Percentiles rank a stretch among this genome's conserved stretches.
These are phyloP conservation scores for Salvia miltiorrhiza DNA, from an alignment of 257 asterid species.

Conservation along the genomic window DNA sequence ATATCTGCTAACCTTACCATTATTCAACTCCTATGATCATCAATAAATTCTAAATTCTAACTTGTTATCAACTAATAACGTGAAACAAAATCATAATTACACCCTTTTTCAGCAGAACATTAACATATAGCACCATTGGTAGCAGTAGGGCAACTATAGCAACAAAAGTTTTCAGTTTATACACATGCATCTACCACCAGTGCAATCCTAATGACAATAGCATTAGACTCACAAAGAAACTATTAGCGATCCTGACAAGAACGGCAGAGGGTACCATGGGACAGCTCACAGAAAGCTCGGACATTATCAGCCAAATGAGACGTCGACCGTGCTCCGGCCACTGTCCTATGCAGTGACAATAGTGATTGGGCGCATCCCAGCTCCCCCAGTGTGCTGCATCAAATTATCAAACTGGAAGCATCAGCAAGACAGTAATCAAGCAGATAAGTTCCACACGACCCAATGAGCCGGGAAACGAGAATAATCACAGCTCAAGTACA, in stretches of 20 bases:
- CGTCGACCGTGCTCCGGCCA: slow-evolving; percentile 52
- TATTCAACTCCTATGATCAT: slow-evolving; percentile 50
- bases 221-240: slow-evolving; percentile 71
- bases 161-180: background rate
- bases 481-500: background rate
- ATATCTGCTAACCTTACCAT: slow-evolving; percentile 42
- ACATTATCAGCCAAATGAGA: slow-evolving; percentile 63
- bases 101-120: slow-evolving; percentile 21
- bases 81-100: slow-evolving; percentile 15
- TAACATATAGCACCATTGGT: background rate
- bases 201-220: slow-evolving; percentile 35
- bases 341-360: slow-evolving; percentile 49
- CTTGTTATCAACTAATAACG: slow-evolving; percentile 42
- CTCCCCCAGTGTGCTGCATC: slow-evolving; percentile 71
- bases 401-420: slow-evolving; percentile 2
- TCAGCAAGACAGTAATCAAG: background rate
- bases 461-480: background rate
- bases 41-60: slow-evolving; percentile 56
- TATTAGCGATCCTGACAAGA: slow-evolving; percentile 99
- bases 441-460: background rate
- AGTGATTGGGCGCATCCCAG: slow-evolving; percentile 75
- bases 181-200: slow-evolving; percentile 14
- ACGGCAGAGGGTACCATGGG: slow-evolving; percentile 95
- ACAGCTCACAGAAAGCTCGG: slow-evolving; percentile 95
- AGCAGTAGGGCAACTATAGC: slow-evolving; percentile 3